phyloP scores from a whole-genome alignment of 306 rosid species.

The Trifolium pratense region DNA sequence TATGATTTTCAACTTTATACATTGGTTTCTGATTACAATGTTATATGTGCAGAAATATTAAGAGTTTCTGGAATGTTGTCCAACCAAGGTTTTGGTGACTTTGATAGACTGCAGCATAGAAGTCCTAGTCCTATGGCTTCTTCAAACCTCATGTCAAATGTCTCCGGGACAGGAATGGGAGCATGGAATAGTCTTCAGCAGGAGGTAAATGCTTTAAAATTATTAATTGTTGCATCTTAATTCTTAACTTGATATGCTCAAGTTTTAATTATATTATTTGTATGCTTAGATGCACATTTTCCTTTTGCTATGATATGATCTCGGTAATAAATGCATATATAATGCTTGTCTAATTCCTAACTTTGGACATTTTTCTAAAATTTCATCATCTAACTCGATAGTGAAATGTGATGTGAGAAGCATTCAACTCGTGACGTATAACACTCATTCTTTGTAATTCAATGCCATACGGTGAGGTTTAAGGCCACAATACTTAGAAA shows the following conservation, averaged over 20 bases:
- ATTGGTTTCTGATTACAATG: conserved; percentile 45
- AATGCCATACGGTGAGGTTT: too few relatives aligned
- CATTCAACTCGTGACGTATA: neutral
- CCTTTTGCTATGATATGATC: conserved; percentile 9
- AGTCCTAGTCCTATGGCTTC: conserved; percentile 99
- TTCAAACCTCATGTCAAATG: conserved; percentile 84
- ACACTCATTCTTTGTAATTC: neutral
- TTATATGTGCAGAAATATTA: conserved; percentile 75
- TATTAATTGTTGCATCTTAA: conserved; percentile 21
- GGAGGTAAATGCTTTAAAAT: conserved; percentile 63
- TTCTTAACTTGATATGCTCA: conserved; percentile 4
- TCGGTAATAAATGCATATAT: neutral
- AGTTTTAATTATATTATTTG: conserved; percentile 30
- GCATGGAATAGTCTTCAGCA: conserved; percentile 93
- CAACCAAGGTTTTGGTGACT: conserved; percentile 96
- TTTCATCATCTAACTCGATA: neutral
- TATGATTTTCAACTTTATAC: conserved; percentile 27
- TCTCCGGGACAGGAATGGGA: conserved; percentile 72
- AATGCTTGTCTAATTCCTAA: conserved; percentile 16
- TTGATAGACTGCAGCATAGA: conserved; percentile 94
- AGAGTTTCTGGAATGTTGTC: conserved; percentile 97
- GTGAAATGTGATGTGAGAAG: conserved; percentile 28
- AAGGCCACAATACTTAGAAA: too few relatives aligned
- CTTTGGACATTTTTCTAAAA: neutral
- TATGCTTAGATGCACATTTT: neutral